Evolutionary conservation across 2,329 filamentous ascomycete genomes (phyloP).

Genomic region (Cladosporium sp.): DNA sequence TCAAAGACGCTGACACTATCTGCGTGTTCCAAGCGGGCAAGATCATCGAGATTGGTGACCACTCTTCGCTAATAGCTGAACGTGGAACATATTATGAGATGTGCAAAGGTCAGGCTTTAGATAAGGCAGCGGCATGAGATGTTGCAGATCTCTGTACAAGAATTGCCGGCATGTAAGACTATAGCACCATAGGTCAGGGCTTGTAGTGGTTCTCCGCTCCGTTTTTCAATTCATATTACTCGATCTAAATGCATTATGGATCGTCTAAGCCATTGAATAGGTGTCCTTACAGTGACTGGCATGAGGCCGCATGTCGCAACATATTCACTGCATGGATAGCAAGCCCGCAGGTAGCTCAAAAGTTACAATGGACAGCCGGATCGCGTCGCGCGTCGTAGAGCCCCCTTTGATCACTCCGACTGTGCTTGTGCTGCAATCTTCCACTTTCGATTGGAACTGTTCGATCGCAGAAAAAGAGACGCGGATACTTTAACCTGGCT

Average conservation of each 20-base stretch:
- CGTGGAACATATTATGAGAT: constrained; percentile 39
- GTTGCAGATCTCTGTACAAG: too few species aligned
- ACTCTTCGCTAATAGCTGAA: constrained; percentile 34
- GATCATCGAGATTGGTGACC: constrained; percentile 37
- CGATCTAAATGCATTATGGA: neutral
- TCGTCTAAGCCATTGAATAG: neutral
- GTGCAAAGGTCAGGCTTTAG: constrained; percentile 29
- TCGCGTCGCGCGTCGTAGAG: too few species aligned
- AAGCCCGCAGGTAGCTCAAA: neutral
- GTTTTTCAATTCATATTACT: too few species aligned
- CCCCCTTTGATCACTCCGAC: too few species aligned
- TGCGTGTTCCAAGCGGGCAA: constrained; percentile 37
- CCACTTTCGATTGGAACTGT: too few species aligned
- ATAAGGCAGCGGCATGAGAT: constrained; percentile 20
- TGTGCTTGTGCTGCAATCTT: too few species aligned
- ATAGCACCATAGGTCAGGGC: too few species aligned
- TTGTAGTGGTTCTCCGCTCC: too few species aligned
- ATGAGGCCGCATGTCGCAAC: neutral
- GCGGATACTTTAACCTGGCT: too few species aligned
- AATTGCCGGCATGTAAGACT: neutral
- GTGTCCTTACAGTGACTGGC: neutral
- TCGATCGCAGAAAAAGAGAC: too few species aligned
- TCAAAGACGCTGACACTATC: constrained; percentile 39
- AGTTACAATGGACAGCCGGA: too few species aligned
- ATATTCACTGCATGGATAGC: neutral